phyloP scores from a whole-genome alignment of 352 stramenopile species.

The Phytophthora agathidicida region DNA sequence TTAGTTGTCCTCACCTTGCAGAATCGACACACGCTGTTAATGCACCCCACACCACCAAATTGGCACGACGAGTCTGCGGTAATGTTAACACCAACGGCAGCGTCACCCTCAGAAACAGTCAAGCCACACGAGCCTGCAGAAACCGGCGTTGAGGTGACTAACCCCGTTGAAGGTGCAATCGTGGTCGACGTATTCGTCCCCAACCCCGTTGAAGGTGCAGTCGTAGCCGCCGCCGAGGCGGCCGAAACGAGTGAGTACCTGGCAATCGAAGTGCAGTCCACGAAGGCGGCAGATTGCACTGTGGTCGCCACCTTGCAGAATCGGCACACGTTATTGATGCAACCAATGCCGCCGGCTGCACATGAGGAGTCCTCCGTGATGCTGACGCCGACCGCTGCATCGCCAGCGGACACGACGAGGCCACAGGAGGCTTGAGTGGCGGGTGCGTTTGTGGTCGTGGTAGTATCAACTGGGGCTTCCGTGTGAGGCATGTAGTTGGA shows the following conservation, averaged over 20 bases:
- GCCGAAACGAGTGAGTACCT: background rate
- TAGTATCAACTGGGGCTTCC: background rate
- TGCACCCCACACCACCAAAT: slow-evolving; percentile 38
- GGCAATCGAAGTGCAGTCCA: slow-evolving; percentile 23
- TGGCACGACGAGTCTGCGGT: slow-evolving; percentile 25
- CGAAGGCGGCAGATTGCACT: slow-evolving; percentile 27
- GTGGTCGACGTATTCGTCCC: background rate
- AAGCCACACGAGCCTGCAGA: slow-evolving; percentile 4
- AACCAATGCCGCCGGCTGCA: slow-evolving; percentile 32
- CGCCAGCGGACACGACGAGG: slow-evolving; percentile 27
- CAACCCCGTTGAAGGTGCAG: background rate
- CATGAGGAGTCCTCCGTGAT: slow-evolving; percentile 35
- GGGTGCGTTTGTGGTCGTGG: slow-evolving; percentile 3
- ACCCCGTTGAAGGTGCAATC: background rate
- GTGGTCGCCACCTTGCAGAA: slow-evolving; percentile 43
- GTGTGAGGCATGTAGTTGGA: background rate
- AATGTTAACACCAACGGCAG: slow-evolving; percentile 33
- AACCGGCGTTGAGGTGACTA: too few relatives aligned
- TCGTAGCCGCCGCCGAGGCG: background rate
- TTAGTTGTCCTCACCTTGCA: slow-evolving; percentile 32
- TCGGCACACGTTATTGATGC: slow-evolving; percentile 40
- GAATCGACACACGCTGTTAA: slow-evolving; percentile 40
- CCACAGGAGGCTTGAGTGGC: slow-evolving; percentile 11
- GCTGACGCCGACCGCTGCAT: slow-evolving; percentile 35
- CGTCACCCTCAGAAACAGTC: slow-evolving; percentile 30